Base-by-base conservation (phyloP, 1,284 basidiomycete genomes). In the Trametes hirsuta region DNA sequence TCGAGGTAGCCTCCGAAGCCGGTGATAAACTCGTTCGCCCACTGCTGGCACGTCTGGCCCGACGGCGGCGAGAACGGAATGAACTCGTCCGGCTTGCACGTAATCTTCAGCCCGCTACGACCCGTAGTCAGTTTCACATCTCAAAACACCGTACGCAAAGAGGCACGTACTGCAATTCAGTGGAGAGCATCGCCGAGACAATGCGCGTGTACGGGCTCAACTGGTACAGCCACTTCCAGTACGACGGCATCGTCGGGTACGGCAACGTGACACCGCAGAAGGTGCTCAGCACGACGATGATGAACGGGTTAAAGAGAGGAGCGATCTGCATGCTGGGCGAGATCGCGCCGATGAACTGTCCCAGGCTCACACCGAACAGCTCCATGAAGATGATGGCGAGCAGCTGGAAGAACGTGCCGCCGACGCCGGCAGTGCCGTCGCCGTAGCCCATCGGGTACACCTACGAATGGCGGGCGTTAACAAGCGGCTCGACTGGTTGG, bases 181-280 rank as follows among this genome's bases (percentile, higher is more conserved):
- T 93, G 1, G 90, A 84, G 55, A 94, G 76, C 78, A 96, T 87
- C 11, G 91, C 81, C 2, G 84, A 81, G 39, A 94, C 75, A n/a
- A 86, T 81, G 36, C 90, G 84, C 2, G 90, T 93, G 76, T 87
- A 94, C 0, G 87, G 87, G 41, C 80, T 79, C 6, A 91, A 74
- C 62, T 86, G 77, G 73, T 92, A 93, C 44, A 93, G 72, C 90
- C 92, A 95, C 63, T 83, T 76, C 88, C 91, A 95, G 81, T 94
- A 95, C 39, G 75, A 73, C 45, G 81, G 79, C 74, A 94, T 75
- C 0, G 81, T 81, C 2, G 86, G 83, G 65, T 83, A 90, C 0
- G 93, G 92, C 54, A 94, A 85, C 2, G 90, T 88, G 34, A 95
- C 92, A 76, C 94, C 91, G 62, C 89, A 91, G 81, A 93, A 90